Percentiles rank a stretch among this genome's conserved stretches.
Conservation (phyloP, 108 stramenopile species). For the Chaetoceros muelleri region DNA sequence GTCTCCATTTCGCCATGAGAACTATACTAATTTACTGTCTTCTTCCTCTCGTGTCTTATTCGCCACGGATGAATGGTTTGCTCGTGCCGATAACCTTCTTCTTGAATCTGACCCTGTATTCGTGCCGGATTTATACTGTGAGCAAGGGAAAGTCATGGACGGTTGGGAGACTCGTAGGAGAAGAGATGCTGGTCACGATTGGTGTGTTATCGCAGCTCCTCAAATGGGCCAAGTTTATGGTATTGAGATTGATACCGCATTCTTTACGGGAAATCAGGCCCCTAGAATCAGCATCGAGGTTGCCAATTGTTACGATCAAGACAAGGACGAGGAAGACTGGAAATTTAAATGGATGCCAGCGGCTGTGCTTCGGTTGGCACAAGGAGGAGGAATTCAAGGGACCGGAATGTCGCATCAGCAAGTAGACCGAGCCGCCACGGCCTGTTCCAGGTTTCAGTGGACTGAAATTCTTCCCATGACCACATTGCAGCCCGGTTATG, state of each 20-base stretch:
- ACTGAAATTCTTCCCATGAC: conserved; percentile 43
- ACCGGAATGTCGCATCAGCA: conserved; percentile 38
- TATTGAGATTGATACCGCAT: conserved; percentile 80
- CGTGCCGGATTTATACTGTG: conserved; percentile 68
- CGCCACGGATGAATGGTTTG: conserved; percentile 93
- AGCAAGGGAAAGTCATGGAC: conserved; percentile 90
- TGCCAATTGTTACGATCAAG: conserved; percentile 11
- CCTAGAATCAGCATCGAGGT: conserved; percentile 68
- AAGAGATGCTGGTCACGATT: conserved; percentile 80
- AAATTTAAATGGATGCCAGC: conserved; percentile 39
- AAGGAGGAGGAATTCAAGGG: conserved; percentile 53
- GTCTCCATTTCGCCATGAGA: no score
- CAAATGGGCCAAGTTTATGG: conserved; percentile 16
- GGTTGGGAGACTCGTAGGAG: conserved; percentile 87
- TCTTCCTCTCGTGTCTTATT: conserved; percentile 43
- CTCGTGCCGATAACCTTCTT: conserved; percentile 66
- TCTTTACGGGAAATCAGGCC: conserved; percentile 88
- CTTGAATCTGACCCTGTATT: conserved; percentile 51
- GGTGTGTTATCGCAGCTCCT: conserved; percentile 74
- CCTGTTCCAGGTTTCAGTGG: conserved; percentile 49
- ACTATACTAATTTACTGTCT: no score
- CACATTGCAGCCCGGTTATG: conserved; percentile 65
- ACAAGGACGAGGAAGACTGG: conserved; percentile 24
- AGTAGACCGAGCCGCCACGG: conserved; percentile 33
- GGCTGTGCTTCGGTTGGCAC: conserved; percentile 35